These are phyloP conservation scores for Aspergillus unguis DNA, from an alignment of 2,329 filamentous ascomycete genomes.

Conservation along the genomic window DNA sequence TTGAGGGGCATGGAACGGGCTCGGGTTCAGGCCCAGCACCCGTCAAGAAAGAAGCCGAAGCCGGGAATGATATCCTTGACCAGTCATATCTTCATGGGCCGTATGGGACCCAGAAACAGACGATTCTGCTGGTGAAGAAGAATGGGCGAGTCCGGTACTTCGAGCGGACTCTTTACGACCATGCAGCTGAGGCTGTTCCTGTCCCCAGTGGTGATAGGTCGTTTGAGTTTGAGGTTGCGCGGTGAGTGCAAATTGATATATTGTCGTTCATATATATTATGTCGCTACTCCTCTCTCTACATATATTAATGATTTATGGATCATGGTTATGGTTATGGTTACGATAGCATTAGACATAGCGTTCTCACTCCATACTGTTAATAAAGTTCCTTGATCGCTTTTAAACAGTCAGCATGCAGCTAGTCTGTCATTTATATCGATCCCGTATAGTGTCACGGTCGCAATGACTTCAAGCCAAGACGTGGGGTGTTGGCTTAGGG, in stretches of 20 bases:
- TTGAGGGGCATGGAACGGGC: background rate
- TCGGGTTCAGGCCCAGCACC: constrained; percentile 4
- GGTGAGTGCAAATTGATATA: background rate
- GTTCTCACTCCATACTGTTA: too few species aligned
- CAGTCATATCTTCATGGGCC: constrained; percentile 44
- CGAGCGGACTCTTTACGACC: constrained; percentile 60
- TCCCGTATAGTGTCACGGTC: too few species aligned
- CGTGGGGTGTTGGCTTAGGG: too few species aligned
- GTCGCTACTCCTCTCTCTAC: background rate
- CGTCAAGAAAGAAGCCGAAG: constrained; percentile 6
- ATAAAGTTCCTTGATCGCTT: too few species aligned
- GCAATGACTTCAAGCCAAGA: too few species aligned
- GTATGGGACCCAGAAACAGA: constrained; percentile 66
- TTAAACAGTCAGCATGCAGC: too few species aligned
- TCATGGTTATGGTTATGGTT: background rate
- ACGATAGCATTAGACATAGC: background rate
- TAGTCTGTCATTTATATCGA: too few species aligned
- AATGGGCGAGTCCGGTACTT: constrained; percentile 59
- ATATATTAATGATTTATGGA: constrained; percentile 4
- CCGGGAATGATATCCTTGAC: constrained; percentile 23
- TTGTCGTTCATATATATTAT: background rate
- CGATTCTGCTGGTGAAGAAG: constrained; percentile 55
- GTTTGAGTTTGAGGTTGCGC: constrained; percentile 13
- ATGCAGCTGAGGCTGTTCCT: constrained; percentile 46
- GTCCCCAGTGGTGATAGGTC: constrained; percentile 13